Evolutionary conservation across 345 rosid genomes (phyloP), one percentile per base, ranked within the genome.

Genomic region (Theobroma cacao): DNA sequence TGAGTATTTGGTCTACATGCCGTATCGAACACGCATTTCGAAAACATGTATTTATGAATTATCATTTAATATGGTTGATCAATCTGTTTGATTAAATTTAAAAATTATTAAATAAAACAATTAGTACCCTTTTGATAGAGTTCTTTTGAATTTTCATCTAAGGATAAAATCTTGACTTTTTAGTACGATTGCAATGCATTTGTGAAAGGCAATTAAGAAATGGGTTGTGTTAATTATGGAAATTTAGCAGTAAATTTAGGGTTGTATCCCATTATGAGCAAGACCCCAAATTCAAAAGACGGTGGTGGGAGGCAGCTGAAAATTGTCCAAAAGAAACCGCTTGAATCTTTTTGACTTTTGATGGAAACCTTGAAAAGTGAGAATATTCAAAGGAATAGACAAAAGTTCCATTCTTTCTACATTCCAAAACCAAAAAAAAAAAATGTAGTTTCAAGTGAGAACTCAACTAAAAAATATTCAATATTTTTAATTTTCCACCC

Each of bases 281-380:
- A 4, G 71, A 58, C 56, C 70, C 80, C 80, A 68, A 77, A 34
- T 63, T 80, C 81, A 68, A 77, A 83, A 76, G 78, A 33, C 13
- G n/a, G 43, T 24, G 47, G 61, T 72, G 31, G 80, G 82, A 77
- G 48, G 72, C 62, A 24, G 31, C 62, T n/a, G 34, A 70, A 82
- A 82, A 71, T 0, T 50, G 70, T 64, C 69, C 62, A 13, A 79
- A 81, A 72, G 40, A 22, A 34, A 50, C 62, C 26, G 61, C 66
- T 38, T 79, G 55, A 71, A 50, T 60, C 86, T 80, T 84, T 83
- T 78, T 83, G 86, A 86, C 88, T 82, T 86, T 81, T 24, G 73
- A 10, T n/a, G 67, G 67, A 60, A 66, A 40, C 78, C 0, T 75
- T 36, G 80, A 55, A 60, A 75, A 53, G 60, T 74, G 81, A 36